These are phyloP conservation scores for Septoria linicola DNA, from an alignment of 2,329 filamentous ascomycete species.

Conservation along the genomic window DNA sequence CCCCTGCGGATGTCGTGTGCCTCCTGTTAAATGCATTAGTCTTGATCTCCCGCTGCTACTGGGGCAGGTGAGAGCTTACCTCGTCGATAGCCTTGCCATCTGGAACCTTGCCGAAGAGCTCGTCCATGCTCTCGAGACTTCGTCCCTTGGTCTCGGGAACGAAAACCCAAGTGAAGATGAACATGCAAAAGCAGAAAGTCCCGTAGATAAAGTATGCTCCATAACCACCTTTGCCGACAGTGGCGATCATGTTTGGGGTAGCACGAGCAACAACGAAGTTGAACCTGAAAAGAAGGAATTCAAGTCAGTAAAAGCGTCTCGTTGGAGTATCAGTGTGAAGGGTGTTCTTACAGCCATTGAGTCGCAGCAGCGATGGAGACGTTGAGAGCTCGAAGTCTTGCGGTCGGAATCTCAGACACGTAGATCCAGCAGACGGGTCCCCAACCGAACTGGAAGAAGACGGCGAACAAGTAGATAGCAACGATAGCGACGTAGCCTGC, in stretches of 20 bases:
- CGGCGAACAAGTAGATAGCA: slow-evolving; percentile 71
- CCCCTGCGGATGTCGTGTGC: neutral
- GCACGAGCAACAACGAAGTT: slow-evolving; percentile 70
- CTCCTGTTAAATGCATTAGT: too few relatives aligned
- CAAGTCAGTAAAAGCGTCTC: neutral
- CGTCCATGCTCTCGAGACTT: slow-evolving; percentile 46
- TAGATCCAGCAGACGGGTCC: slow-evolving; percentile 73
- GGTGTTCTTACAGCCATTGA: slow-evolving; percentile 42
- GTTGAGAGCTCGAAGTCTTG: slow-evolving; percentile 64
- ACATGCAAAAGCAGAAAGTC: slow-evolving; percentile 65
- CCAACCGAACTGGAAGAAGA: slow-evolving; percentile 65
- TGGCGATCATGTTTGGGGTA: slow-evolving; percentile 66
- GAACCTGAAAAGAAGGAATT: slow-evolving; percentile 51
- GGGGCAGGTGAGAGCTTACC: neutral
- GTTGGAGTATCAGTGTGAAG: neutral
- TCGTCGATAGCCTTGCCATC: slow-evolving; percentile 14
- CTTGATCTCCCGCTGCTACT: too few relatives aligned
- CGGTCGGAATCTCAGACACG: slow-evolving; percentile 65
- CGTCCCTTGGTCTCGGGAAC: slow-evolving; percentile 57
- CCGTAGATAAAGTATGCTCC: slow-evolving; percentile 44
- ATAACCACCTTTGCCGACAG: slow-evolving; percentile 51
- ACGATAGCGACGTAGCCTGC: slow-evolving; percentile 70
- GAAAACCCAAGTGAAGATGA: slow-evolving; percentile 61
- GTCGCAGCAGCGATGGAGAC: slow-evolving; percentile 67
- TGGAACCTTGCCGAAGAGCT: slow-evolving; percentile 43